Percentiles rank a stretch among this genome's conserved stretches.
Evolutionary conservation across 2,329 filamentous ascomycete species (phyloP).

Genomic region (Neonectria ditissima): DNA sequence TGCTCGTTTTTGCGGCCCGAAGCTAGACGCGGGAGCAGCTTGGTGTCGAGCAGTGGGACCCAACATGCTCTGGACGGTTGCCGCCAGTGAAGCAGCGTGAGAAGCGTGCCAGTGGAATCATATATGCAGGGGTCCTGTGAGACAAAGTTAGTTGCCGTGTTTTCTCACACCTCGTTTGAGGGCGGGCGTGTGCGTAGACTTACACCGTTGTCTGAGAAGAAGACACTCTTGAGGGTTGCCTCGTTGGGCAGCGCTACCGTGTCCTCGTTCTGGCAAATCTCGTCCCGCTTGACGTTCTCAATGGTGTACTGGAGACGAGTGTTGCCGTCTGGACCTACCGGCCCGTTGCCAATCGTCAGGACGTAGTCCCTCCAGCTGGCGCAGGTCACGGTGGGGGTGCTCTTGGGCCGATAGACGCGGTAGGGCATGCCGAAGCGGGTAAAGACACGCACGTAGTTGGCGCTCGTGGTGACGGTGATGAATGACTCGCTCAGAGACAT

Average conservation of each 20-base stretch:
- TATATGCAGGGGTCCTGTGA: slow-evolving; percentile 91
- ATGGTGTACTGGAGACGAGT: slow-evolving; percentile 89
- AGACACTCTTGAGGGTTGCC: slow-evolving; percentile 80
- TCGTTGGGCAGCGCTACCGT: slow-evolving; percentile 85
- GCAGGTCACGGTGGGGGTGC: slow-evolving; percentile 88
- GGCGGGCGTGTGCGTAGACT: slow-evolving; percentile 49
- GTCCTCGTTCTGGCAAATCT: slow-evolving; percentile 95
- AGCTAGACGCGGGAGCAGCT: slow-evolving; percentile 81
- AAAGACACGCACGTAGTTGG: slow-evolving; percentile 91
- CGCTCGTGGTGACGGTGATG: slow-evolving; percentile 86
- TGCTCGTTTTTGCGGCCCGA: slow-evolving; percentile 87
- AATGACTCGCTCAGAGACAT: slow-evolving; percentile 94
- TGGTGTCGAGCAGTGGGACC: slow-evolving; percentile 94
- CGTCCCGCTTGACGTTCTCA: slow-evolving; percentile 92
- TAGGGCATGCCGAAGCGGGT: slow-evolving; percentile 92
- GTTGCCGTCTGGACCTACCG: slow-evolving; percentile 81
- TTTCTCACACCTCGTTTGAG: neutral
- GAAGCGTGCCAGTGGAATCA: slow-evolving; percentile 88
- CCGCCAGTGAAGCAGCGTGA: slow-evolving; percentile 93
- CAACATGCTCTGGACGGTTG: slow-evolving; percentile 86
- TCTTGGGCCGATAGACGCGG: slow-evolving; percentile 91
- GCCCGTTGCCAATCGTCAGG: slow-evolving; percentile 94
- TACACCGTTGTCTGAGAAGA: slow-evolving; percentile 93
- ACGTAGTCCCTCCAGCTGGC: slow-evolving; percentile 96
- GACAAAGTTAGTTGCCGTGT: slow-evolving; percentile 18